phyloP scores from a whole-genome alignment of 164 flowering plant species.

The Berberis thunbergii region DNA sequence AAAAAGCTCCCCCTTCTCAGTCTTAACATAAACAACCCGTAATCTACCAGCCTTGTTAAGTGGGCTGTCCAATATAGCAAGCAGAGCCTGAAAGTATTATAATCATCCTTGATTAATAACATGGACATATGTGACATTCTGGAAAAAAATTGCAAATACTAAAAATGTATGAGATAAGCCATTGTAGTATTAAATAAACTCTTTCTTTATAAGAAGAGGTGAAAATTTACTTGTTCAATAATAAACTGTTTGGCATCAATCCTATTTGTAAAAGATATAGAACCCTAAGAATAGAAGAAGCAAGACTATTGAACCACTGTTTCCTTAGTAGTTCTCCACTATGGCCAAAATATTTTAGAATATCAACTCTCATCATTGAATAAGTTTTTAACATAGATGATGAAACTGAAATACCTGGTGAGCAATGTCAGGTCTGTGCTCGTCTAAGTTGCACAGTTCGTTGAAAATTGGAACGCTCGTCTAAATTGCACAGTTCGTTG shows the following conservation, averaged over 20 bases:
- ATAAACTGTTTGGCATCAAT: no score
- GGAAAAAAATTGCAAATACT: no score
- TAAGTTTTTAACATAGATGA: not conserved
- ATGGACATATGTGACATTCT: no score
- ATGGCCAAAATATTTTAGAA: not conserved
- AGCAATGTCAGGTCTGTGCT: slow-evolving; percentile 68
- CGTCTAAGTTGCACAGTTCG: not conserved
- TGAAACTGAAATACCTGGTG: slow-evolving; percentile 52
- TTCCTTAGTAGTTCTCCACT: not conserved
- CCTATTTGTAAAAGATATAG: not conserved
- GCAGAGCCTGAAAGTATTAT: slow-evolving; percentile 46
- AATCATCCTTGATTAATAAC: not conserved
- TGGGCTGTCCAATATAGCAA: slow-evolving; percentile 74
- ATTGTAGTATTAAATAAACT: no score
- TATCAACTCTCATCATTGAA: not conserved
- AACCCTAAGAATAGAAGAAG: not conserved
- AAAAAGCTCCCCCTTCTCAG: slow-evolving; percentile 82
- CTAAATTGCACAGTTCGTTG: not conserved
- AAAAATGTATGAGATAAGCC: no score
- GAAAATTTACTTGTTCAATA: no score
- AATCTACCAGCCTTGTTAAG: slow-evolving; percentile 83
- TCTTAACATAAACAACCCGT: slow-evolving; percentile 70
- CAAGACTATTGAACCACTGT: not conserved
- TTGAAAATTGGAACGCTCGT: not conserved
- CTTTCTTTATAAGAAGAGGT: no score